Evolutionary conservation across 768 basidiomycete genomes (phyloP).

Genomic region (Obba rivulosa): DNA sequence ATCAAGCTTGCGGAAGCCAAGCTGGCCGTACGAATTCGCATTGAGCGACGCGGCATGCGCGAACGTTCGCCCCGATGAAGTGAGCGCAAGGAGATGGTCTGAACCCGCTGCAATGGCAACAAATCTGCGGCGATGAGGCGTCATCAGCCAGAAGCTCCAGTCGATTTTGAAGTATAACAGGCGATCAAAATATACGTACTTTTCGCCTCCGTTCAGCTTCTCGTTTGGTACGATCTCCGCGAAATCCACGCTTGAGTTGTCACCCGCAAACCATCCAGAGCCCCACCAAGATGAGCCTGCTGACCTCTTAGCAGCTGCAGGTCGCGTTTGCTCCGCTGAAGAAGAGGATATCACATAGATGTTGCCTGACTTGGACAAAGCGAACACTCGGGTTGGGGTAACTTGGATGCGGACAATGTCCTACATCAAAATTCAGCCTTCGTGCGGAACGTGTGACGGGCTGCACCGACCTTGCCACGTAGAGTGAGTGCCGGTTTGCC

Average conservation of each 20-base stretch:
- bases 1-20: slow-evolving; percentile 68
- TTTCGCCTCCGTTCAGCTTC: slow-evolving; percentile 59
- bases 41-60: slow-evolving; percentile 67
- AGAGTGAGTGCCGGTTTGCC: slow-evolving; percentile 48
- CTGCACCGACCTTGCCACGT: slow-evolving; percentile 53
- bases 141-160: too few relatives aligned
- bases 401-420: slow-evolving; percentile 62
- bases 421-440: slow-evolving; percentile 30
- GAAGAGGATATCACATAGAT: slow-evolving; percentile 65
- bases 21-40: slow-evolving; percentile 80
- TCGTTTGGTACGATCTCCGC: slow-evolving; percentile 56
- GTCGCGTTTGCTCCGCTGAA: slow-evolving; percentile 39
- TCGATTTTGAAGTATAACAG: too few relatives aligned
- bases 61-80: slow-evolving; percentile 71
- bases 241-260: slow-evolving; percentile 47
- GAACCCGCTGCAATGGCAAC: slow-evolving; percentile 66
- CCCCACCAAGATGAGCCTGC: slow-evolving; percentile 56
- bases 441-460: neutral
- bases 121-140: slow-evolving; percentile 44
- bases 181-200: slow-evolving; percentile 32
- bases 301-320: slow-evolving; percentile 33
- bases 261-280: slow-evolving; percentile 53
- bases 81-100: slow-evolving; percentile 68
- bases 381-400: slow-evolving; percentile 61
- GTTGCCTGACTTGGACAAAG: slow-evolving; percentile 70